These are phyloP conservation scores for Coriolopsis trogii DNA, from an alignment of 1,284 basidiomycete species.

Conservation along the genomic window DNA sequence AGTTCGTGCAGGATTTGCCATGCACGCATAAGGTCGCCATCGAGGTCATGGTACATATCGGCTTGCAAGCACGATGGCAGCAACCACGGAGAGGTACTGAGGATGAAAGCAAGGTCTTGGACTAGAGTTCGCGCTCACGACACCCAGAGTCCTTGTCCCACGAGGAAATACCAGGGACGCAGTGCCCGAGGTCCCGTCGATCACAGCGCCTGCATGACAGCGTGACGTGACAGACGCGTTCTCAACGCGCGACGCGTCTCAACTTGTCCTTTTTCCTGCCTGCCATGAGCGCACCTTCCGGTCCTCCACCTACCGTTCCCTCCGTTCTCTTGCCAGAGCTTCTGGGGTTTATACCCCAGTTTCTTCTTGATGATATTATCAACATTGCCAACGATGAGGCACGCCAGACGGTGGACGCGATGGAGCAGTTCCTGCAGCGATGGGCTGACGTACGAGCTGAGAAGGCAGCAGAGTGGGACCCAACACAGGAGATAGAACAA, in stretches of 20 bases:
- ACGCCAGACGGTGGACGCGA: constrained; percentile 69
- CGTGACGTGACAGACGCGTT: constrained; percentile 10
- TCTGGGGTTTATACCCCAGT: constrained; percentile 67
- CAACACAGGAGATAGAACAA: constrained; percentile 70
- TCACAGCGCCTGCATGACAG: neutral
- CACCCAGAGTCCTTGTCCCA: too few relatives aligned
- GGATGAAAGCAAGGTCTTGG: too few relatives aligned
- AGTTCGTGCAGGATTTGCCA: constrained; percentile 85
- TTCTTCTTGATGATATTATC: constrained; percentile 70
- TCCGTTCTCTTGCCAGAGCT: constrained; percentile 64
- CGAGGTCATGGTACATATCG: constrained; percentile 51
- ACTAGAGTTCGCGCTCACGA: too few relatives aligned
- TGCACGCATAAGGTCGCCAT: constrained; percentile 72
- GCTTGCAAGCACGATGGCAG: too few relatives aligned
- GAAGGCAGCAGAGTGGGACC: constrained; percentile 52
- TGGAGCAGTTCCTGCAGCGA: constrained; percentile 71
- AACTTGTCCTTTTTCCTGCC: neutral
- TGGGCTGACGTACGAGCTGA: constrained; percentile 64
- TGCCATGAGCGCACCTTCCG: constrained; percentile 25
- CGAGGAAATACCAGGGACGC: too few relatives aligned
- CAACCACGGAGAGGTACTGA: too few relatives aligned
- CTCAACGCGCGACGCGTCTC: constrained; percentile 3
- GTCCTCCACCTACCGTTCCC: constrained; percentile 37
- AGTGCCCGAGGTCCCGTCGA: neutral
- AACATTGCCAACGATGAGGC: constrained; percentile 71